Percentiles rank a stretch among this genome's conserved stretches.
Evolutionary conservation across 352 stramenopile genomes (phyloP).

Genomic region (Globisporangium spiculum): DNA sequence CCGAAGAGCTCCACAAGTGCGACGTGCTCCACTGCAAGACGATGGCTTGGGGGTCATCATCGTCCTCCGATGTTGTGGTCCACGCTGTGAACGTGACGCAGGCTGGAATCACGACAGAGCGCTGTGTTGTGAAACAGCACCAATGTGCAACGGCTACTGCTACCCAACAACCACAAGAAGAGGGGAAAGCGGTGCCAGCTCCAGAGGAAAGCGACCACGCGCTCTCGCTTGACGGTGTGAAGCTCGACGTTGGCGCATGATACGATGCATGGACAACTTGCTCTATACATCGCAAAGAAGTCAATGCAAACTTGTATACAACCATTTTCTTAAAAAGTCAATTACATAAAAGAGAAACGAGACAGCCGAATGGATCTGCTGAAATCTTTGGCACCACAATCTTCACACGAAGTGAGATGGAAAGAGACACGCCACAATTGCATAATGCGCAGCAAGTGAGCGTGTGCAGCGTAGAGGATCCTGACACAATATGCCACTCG

Average conservation of each 20-base stretch:
- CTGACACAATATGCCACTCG: too few relatives aligned
- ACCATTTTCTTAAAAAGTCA: slow-evolving; percentile 4
- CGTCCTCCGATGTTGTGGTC: slow-evolving; percentile 18
- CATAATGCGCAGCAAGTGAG: neutral
- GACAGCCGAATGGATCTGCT: neutral
- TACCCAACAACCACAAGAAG: neutral
- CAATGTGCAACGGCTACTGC: slow-evolving; percentile 3
- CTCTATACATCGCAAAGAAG: neutral
- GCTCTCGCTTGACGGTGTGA: slow-evolving; percentile 35
- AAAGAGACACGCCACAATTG: neutral
- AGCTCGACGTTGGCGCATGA: slow-evolving; percentile 20
- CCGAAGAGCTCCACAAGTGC: slow-evolving; percentile 41
- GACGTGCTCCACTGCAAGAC: slow-evolving; percentile 50
- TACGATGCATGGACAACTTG: neutral
- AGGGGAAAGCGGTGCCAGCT: slow-evolving; percentile 10
- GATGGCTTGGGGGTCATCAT: slow-evolving; percentile 20
- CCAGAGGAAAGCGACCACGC: slow-evolving; percentile 31
- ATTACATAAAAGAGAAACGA: neutral
- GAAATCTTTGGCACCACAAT: neutral
- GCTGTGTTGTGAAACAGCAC: slow-evolving; percentile 14
- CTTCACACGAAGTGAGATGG: neutral
- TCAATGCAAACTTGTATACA: neutral
- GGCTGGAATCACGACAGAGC: slow-evolving; percentile 33
- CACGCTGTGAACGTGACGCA: slow-evolving; percentile 48
- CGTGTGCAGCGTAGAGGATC: too few relatives aligned